Conservation (phyloP, 176 grass and related monocot species). For the Aegilops umbellulata region DNA sequence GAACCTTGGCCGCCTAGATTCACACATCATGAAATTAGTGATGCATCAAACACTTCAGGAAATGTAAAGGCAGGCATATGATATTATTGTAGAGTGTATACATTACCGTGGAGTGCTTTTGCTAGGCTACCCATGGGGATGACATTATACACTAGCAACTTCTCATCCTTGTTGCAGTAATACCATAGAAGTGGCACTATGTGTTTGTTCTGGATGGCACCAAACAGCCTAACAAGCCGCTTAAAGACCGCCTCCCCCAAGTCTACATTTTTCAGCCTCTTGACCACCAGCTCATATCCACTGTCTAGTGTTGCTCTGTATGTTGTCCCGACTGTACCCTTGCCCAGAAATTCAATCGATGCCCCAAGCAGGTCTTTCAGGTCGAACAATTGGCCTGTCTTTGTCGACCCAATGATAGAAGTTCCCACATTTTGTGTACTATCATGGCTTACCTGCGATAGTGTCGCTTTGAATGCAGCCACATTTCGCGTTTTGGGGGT, state of each 20-base stretch:
- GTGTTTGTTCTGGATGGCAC: slow-evolving; percentile 33
- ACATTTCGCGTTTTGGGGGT: too few relatives aligned
- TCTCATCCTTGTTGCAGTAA: slow-evolving; percentile 33
- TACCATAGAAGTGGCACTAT: slow-evolving; percentile 35
- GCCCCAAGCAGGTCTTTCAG: not conserved
- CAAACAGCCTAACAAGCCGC: slow-evolving; percentile 19
- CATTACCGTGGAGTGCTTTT: slow-evolving; percentile 46
- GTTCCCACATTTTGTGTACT: not conserved
- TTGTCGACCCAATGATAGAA: not conserved
- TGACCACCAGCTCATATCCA: slow-evolving; percentile 34
- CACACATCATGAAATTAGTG: not conserved
- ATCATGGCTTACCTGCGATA: too few relatives aligned
- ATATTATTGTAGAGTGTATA: not conserved
- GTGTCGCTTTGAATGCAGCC: too few relatives aligned
- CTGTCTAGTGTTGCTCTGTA: slow-evolving; percentile 39
- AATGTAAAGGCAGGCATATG: not conserved
- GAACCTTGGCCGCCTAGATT: not conserved
- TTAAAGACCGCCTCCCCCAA: slow-evolving; percentile 33
- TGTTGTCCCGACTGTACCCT: slow-evolving; percentile 53
- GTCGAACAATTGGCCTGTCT: too few relatives aligned
- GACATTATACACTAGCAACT: slow-evolving; percentile 41
- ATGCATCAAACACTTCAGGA: not conserved
- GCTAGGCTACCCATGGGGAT: slow-evolving; percentile 53
- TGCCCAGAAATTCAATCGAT: slow-evolving; percentile 39
- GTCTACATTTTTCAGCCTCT: slow-evolving; percentile 36